phyloP scores from a whole-genome alignment of 192 early-diverging fungal genomes.

The Coemansia sp. region DNA sequence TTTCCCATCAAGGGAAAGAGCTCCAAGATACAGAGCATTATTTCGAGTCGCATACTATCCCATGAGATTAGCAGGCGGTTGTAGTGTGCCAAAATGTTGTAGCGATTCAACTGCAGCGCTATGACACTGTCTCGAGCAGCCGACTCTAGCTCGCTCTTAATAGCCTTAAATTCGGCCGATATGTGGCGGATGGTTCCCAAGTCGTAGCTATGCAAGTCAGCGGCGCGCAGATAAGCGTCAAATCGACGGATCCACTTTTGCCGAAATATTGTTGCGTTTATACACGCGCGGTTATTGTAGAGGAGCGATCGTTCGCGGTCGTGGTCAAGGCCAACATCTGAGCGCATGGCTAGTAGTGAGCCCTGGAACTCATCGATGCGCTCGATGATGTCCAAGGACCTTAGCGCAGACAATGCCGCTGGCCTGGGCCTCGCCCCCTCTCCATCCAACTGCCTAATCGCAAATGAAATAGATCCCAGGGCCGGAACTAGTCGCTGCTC shows the following conservation, averaged over 20 bases:
- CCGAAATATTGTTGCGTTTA: conserved; percentile 27
- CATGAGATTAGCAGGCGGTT: conserved; percentile 30
- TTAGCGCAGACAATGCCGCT: neutral
- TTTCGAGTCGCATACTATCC: conserved; percentile 36
- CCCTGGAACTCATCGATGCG: neutral
- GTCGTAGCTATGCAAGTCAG: neutral
- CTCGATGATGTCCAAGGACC: neutral
- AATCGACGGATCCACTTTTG: conserved; percentile 25
- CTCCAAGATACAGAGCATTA: conserved; percentile 27
- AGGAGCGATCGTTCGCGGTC: conserved; percentile 28
- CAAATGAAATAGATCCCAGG: conserved; percentile 32
- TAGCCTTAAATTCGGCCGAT: neutral
- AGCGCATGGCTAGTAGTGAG: conserved; percentile 15
- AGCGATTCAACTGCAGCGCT: conserved; percentile 29
- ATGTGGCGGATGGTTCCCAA: neutral
- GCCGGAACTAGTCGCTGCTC: conserved; percentile 7
- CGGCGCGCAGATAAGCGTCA: neutral
- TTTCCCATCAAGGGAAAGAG: conserved; percentile 19
- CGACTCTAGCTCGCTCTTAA: conserved; percentile 16
- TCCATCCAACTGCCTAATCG: conserved; percentile 17
- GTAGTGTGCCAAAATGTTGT: conserved; percentile 38
- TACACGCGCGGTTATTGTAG: conserved; percentile 34
- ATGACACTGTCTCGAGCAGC: conserved; percentile 22
- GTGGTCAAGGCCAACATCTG: conserved; percentile 21
- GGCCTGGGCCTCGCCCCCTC: neutral